Evolutionary conservation across 805 yeast species (phyloP).

Genomic region (Myxozyma sirexii): DNA sequence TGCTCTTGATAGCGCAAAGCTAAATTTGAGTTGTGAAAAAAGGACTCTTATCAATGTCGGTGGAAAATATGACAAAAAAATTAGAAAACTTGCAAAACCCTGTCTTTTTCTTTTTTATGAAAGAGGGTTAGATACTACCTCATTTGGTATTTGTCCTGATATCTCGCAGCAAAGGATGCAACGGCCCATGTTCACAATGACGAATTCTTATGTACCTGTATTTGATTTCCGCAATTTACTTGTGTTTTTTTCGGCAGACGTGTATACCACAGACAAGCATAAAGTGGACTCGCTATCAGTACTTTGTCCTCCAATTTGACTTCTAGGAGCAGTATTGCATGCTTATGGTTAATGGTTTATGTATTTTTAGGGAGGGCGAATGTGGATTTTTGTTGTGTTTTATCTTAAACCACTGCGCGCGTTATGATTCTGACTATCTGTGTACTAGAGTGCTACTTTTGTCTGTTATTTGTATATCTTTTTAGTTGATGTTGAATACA

Average conservation of each 20-base stretch:
- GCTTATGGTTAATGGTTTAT: neutral
- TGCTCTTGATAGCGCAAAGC: too few species aligned
- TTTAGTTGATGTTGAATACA: constrained; percentile 4
- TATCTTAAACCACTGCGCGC: neutral
- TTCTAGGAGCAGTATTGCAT: neutral
- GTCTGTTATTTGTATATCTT: constrained; percentile 5
- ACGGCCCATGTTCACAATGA: neutral
- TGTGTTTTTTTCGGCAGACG: neutral
- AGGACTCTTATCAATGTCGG: neutral
- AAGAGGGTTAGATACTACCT: neutral
- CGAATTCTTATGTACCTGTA: neutral
- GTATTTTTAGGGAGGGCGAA: constrained; percentile 15
- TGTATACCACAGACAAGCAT: neutral
- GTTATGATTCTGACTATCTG: neutral
- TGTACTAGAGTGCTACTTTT: neutral
- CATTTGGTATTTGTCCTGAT: neutral
- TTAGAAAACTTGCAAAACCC: constrained; percentile 24
- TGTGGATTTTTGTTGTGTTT: constrained; percentile 14
- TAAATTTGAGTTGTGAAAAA: too few species aligned
- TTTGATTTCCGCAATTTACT: neutral
- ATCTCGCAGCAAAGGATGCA: neutral
- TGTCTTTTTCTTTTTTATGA: constrained; percentile 22
- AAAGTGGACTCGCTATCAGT: neutral
- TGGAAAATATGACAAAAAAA: constrained; percentile 10
- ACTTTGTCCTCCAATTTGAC: neutral